These are phyloP conservation scores for Vigna mungo DNA, from an alignment of 306 rosid genomes.

Conservation along the genomic window DNA sequence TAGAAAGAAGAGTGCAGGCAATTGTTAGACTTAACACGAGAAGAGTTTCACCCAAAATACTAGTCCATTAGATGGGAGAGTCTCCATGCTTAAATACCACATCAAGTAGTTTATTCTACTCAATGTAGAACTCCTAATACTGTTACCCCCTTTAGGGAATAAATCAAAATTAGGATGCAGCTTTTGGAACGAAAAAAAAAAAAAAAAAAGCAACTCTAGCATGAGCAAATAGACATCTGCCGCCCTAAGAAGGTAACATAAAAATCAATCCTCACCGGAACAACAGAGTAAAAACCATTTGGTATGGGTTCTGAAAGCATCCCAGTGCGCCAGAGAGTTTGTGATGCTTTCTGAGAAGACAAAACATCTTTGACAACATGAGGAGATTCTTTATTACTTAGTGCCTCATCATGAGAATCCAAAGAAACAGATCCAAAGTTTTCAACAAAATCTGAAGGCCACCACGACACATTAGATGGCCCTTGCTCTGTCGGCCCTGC, in stretches of 20 bases:
- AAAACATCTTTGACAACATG: conserved; percentile 62
- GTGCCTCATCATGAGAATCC: conserved; percentile 74
- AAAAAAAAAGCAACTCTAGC: conserved; percentile 17
- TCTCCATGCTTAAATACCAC: too few relatives aligned
- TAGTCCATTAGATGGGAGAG: neutral
- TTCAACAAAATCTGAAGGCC: conserved; percentile 92
- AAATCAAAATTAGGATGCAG: conserved; percentile 4
- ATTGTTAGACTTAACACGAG: neutral
- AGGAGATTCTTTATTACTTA: conserved; percentile 65
- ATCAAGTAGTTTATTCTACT: neutral
- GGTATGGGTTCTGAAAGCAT: conserved; percentile 91
- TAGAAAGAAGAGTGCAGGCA: conserved; percentile 20
- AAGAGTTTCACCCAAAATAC: neutral
- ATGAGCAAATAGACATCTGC: conserved; percentile 30
- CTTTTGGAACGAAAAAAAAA: conserved; percentile 18
- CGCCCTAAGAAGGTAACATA: conserved; percentile 28
- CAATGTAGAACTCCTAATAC: too few relatives aligned
- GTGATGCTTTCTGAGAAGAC: conserved; percentile 85
- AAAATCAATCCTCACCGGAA: conserved; percentile 70
- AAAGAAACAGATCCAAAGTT: conserved; percentile 88
- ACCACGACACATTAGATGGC: conserved; percentile 85
- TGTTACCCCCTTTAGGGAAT: neutral
- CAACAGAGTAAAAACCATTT: conserved; percentile 90
- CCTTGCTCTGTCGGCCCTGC: conserved; percentile 88
- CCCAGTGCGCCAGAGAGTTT: conserved; percentile 90